phyloP scores from a whole-genome alignment of 352 stramenopile species.

The Pythium aquatile region DNA sequence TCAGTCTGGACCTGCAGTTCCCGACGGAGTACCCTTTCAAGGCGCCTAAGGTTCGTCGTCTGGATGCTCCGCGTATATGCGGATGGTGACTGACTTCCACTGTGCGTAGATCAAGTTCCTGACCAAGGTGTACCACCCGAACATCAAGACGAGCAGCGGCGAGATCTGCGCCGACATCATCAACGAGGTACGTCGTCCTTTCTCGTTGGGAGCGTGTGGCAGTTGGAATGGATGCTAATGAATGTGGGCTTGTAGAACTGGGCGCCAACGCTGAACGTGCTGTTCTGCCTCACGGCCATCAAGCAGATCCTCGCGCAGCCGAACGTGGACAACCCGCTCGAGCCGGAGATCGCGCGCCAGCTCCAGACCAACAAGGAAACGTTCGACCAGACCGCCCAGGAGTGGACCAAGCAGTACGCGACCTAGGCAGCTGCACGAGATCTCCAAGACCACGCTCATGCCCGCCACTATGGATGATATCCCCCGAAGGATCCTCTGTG shows the following conservation, averaged over 20 bases:
- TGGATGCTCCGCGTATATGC: background rate
- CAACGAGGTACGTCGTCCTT: conserved; percentile 57
- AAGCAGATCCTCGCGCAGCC: conserved; percentile 95
- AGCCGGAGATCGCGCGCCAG: conserved; percentile 94
- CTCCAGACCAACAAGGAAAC: conserved; percentile 91
- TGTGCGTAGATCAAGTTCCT: conserved; percentile 85
- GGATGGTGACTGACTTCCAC: background rate
- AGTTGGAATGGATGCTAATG: background rate
- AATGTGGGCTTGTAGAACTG: conserved; percentile 72
- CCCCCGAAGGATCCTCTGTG: too few relatives aligned
- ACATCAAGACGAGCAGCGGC: conserved; percentile 94
- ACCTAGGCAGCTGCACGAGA: conserved; percentile 39
- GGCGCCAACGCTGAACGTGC: conserved; percentile 94
- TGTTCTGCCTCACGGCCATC: conserved; percentile 90
- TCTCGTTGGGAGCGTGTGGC: background rate
- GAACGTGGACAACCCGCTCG: conserved; percentile 95
- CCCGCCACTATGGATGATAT: too few relatives aligned
- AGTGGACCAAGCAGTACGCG: conserved; percentile 91
- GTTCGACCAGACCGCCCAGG: conserved; percentile 93
- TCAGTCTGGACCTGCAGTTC: conserved; percentile 95
- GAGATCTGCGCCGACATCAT: conserved; percentile 97
- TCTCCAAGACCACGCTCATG: background rate
- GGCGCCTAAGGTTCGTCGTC: conserved; percentile 66
- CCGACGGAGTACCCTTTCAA: conserved; percentile 97
- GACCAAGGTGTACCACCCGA: conserved; percentile 96